phyloP scores from a whole-genome alignment of 257 asterid species.

The Rauvolfia tetraphylla region DNA sequence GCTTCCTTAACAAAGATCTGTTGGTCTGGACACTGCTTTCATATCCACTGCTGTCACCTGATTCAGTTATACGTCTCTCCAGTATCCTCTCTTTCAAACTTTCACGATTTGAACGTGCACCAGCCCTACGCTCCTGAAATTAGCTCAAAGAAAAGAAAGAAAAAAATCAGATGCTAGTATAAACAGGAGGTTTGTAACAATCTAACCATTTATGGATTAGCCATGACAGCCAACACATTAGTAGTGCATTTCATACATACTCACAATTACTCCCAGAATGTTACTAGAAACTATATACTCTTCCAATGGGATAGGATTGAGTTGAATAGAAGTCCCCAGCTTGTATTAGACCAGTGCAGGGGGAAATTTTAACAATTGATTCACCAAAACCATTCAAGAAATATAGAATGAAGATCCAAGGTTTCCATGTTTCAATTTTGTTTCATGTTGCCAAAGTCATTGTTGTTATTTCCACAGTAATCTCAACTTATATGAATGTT shows the following conservation, averaged over 20 bases:
- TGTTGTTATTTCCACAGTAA: neutral
- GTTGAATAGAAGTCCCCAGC: neutral
- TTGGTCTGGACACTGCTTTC: constrained; percentile 74
- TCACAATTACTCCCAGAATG: neutral
- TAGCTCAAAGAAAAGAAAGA: neutral
- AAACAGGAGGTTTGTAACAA: neutral
- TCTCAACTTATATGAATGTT: neutral
- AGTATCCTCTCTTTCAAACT: constrained; percentile 33
- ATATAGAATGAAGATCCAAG: neutral
- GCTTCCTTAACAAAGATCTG: constrained; percentile 47
- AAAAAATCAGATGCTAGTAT: neutral
- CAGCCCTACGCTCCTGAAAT: constrained; percentile 61
- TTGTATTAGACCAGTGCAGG: neutral
- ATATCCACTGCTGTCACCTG: constrained; percentile 85
- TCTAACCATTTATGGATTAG: neutral
- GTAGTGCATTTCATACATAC: neutral
- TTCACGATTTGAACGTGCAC: constrained; percentile 40
- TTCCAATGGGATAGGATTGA: neutral
- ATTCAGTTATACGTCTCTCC: constrained; percentile 51
- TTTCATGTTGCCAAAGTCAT: neutral
- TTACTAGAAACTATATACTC: neutral
- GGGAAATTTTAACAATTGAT: neutral
- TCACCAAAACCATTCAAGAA: neutral
- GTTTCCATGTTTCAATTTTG: neutral
- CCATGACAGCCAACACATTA: neutral